phyloP scores from a whole-genome alignment of 1,139 yeast species.

The Candida sp. region DNA sequence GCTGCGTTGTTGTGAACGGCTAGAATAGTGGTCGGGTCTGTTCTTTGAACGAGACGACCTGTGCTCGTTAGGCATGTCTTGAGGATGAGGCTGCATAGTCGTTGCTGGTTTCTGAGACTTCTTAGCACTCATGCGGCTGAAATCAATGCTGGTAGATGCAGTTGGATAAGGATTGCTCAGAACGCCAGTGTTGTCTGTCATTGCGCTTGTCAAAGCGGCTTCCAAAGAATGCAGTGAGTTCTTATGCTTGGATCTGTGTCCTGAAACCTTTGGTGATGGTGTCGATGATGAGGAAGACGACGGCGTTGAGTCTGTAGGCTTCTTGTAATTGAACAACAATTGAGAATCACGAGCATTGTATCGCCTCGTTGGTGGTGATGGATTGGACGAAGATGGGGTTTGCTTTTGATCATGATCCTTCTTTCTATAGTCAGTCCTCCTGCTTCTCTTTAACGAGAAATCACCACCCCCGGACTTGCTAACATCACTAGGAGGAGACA shows the following conservation, averaged over 20 bases:
- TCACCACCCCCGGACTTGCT: conserved; percentile 5
- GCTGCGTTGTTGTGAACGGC: background rate
- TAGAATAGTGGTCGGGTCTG: conserved; percentile 1
- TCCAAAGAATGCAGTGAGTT: conserved; percentile 3
- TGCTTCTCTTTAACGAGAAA: conserved; percentile 41
- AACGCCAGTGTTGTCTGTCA: conserved; percentile 2
- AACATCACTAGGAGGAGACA: conserved; percentile 3
- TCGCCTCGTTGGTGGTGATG: conserved; percentile 11
- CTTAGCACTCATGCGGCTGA: conserved; percentile 5
- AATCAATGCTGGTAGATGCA: conserved; percentile 10
- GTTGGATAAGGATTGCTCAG: conserved; percentile 8
- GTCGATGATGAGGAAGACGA: background rate
- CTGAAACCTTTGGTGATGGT: conserved; percentile 1
- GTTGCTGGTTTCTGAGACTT: conserved; percentile 1
- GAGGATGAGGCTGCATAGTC: background rate
- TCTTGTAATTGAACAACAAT: conserved; percentile 35
- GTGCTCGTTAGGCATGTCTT: background rate
- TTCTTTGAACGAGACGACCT: conserved; percentile 2
- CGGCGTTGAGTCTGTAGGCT: conserved; percentile 10
- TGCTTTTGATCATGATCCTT: conserved; percentile 12
- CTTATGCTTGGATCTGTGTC: conserved; percentile 5
- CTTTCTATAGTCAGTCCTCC: conserved; percentile 47
- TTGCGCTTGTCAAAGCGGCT: conserved; percentile 2
- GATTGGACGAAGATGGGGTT: background rate
- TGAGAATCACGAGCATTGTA: conserved; percentile 31